Evolutionary conservation across 352 stramenopile genomes (phyloP).

Genomic region (Globisporangium solare): DNA sequence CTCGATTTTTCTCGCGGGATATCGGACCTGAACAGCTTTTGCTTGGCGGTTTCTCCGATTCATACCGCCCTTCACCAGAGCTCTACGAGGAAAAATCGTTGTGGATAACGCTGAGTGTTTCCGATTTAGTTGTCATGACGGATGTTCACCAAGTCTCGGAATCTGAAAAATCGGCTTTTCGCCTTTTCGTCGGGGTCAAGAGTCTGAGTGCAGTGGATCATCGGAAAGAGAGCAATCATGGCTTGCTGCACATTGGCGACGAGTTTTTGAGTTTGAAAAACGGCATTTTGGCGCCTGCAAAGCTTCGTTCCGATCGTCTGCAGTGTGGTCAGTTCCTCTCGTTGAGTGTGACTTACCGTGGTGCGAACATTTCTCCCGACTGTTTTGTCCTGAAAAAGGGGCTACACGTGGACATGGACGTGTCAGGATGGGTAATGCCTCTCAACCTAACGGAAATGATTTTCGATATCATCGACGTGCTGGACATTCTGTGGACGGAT

Average conservation of each 20-base stretch:
- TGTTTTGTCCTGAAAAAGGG: slow-evolving; percentile 66
- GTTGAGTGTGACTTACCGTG: slow-evolving; percentile 64
- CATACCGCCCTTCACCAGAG: slow-evolving; percentile 44
- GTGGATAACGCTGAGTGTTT: slow-evolving; percentile 77
- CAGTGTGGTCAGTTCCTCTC: slow-evolving; percentile 50
- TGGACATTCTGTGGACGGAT: slow-evolving; percentile 66
- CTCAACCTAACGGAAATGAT: slow-evolving; percentile 65
- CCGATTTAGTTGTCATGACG: slow-evolving; percentile 46
- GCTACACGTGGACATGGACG: slow-evolving; percentile 52
- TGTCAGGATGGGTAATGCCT: slow-evolving; percentile 78
- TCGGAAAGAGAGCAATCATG: slow-evolving; percentile 65
- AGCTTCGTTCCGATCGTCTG: slow-evolving; percentile 63
- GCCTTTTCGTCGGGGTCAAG: slow-evolving; percentile 50
- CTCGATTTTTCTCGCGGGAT: slow-evolving; percentile 15
- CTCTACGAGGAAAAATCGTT: slow-evolving; percentile 46
- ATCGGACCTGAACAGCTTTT: slow-evolving; percentile 46
- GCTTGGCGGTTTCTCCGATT: slow-evolving; percentile 65
- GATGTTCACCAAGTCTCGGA: slow-evolving; percentile 71
- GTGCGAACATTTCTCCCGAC: slow-evolving; percentile 23
- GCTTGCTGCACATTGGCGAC: slow-evolving; percentile 75
- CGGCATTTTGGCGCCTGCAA: slow-evolving; percentile 57
- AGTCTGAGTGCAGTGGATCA: slow-evolving; percentile 66
- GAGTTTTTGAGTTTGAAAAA: slow-evolving; percentile 82
- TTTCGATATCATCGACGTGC: slow-evolving; percentile 67
- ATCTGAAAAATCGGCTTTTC: slow-evolving; percentile 52